Evolutionary conservation across 2,329 filamentous ascomycete genomes (phyloP), one percentile per base, ranked within the genome.

Genomic region (Sodiomyces alkalinus): DNA sequence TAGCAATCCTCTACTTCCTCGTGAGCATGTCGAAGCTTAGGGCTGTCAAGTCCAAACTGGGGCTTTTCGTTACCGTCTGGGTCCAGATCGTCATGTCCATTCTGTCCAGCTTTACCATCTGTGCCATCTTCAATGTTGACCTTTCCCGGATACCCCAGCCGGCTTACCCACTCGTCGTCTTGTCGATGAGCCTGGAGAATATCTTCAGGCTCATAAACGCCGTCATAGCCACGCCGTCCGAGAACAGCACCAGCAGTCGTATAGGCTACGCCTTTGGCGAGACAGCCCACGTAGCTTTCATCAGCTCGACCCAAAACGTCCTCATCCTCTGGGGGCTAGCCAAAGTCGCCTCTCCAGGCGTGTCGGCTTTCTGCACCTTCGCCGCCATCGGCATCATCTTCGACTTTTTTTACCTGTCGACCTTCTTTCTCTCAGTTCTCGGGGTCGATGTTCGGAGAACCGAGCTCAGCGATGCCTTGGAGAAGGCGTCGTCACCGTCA

Each of bases 191-290:
- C 27, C 55, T 86, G 18, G 80, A 85, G 42, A 85, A 86, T 41
- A 79, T 81, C 37, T 78, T 85, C 42, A 64, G 79, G 12, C 57
- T 86, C 19, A 81, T 86, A 48, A 83, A 85, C 43, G 73, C 76
- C 6, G 76, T 86, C 21, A 72, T 86, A 19, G 59, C 74, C 31
- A 82, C 77, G 1, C 74, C 77, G 0, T 60, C 74, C 0, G 72
- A 80, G 37, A 67, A 77, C 46, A 70, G 62, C 33, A 79, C 77
- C 4, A 72, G 74, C 31, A 64, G 63, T 32, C 67, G 80, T 26
- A 77, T 87, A 22, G 74, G 77, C 1, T 66, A 79, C 36, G 80
- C 80, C 2, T 69, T 86, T 37, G 80, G 79, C 8, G 64, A 80
- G 39, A 79, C 80, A 4, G 74, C 74, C 1, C 74, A 78, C 38